These are phyloP conservation scores for Alisma plantagoaquatica DNA, from an alignment of 106 monocot species.

Conservation along the genomic window DNA sequence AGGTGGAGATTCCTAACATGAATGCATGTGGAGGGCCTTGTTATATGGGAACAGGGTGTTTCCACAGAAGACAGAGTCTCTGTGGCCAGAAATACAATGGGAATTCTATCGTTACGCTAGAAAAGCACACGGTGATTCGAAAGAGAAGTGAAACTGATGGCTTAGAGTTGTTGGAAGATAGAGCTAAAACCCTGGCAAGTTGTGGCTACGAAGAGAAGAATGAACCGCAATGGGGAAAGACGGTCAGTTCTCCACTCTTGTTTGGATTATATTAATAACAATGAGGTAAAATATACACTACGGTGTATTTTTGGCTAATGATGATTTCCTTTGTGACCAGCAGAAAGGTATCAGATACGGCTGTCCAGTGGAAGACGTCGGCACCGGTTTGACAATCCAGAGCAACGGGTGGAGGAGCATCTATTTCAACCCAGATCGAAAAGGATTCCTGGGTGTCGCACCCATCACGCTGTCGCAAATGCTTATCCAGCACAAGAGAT, in stretches of 20 bases:
- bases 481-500: constrained; percentile 54
- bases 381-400: constrained; percentile 52
- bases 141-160: constrained; percentile 7
- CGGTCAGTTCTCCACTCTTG: constrained; percentile 14
- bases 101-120: constrained; percentile 10
- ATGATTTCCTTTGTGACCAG: no score
- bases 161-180: constrained; percentile 21
- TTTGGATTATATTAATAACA: no score
- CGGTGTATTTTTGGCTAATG: no score
- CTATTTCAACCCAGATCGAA: constrained; percentile 31
- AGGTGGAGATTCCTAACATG: constrained; percentile 38
- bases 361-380: constrained; percentile 51
- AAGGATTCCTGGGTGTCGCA: constrained; percentile 47
- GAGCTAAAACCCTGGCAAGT: constrained; percentile 20
- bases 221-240: constrained; percentile 51
- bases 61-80: constrained; percentile 47
- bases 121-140: constrained; percentile 4
- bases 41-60: constrained; percentile 64
- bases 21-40: constrained; percentile 40
- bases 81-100: constrained; percentile 31
- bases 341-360: constrained; percentile 66
- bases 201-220: constrained; percentile 42
- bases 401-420: constrained; percentile 55
- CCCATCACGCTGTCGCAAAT: constrained; percentile 37
- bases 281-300: no score